phyloP scores from a whole-genome alignment of 2,329 filamentous ascomycete genomes.

The Alternaria triticina region DNA sequence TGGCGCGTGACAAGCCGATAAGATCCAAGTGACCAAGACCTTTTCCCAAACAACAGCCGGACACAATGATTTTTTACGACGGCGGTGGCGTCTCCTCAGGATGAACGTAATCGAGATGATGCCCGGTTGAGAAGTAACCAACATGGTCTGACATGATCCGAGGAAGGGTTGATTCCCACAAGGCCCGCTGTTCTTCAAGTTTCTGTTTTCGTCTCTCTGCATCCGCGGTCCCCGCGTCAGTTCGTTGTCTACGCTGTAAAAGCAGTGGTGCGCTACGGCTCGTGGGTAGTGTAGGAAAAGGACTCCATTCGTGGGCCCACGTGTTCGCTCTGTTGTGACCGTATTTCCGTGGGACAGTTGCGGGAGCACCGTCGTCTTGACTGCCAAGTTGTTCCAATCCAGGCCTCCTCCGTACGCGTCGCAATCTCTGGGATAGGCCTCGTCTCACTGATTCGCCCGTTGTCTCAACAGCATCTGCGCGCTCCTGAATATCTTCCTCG shows the following conservation, averaged over 20 bases:
- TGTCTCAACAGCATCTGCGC: slow-evolving; percentile 13
- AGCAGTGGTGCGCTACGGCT: slow-evolving; percentile 9
- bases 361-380: slow-evolving; percentile 12
- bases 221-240: slow-evolving; percentile 1
- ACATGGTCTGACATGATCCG: slow-evolving; percentile 6
- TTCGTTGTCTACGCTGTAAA: slow-evolving; percentile 7
- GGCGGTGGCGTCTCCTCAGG: not conserved
- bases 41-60: not conserved
- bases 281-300: not conserved
- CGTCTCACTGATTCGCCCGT: slow-evolving; percentile 18
- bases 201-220: slow-evolving; percentile 5
- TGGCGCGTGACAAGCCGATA: not conserved
- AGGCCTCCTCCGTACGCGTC: slow-evolving; percentile 22
- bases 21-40: not conserved
- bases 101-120: slow-evolving; percentile 6
- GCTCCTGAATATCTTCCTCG: slow-evolving; percentile 13
- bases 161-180: slow-evolving; percentile 33
- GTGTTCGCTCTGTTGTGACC: slow-evolving; percentile 11
- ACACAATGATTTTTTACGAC: not conserved
- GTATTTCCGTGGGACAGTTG: slow-evolving; percentile 1
- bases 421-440: slow-evolving; percentile 20
- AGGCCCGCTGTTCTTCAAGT: slow-evolving; percentile 19
- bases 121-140: slow-evolving; percentile 11
- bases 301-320: slow-evolving; percentile 12
- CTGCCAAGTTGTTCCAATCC: slow-evolving; percentile 19